Conservation (phyloP, 208 protist species). For the Acanthamoeba sp. region DNA sequence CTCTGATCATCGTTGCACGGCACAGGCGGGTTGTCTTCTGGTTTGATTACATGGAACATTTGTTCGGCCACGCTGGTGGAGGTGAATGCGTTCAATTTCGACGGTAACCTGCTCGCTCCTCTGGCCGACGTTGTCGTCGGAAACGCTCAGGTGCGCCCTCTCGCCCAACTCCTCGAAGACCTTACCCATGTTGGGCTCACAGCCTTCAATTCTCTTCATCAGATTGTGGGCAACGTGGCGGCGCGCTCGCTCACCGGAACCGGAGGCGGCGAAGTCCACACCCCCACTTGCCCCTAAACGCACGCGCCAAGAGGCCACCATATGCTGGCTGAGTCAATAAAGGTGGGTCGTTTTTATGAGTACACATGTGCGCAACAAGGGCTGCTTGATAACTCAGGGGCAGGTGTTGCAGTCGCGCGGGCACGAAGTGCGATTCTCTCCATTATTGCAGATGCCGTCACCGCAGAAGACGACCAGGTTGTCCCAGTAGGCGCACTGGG, state of each 20-base stretch:
- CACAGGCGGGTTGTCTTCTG: not conserved
- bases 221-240: constrained; percentile 20
- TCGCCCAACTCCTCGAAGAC: not conserved
- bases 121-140: not conserved
- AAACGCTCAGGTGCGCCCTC: not conserved
- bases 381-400: too few relatives aligned
- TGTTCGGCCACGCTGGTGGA: not conserved
- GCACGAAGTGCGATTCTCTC: not conserved
- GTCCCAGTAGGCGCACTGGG: constrained; percentile 36
- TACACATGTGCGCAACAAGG: too few relatives aligned
- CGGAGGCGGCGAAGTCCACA: constrained; percentile 20
- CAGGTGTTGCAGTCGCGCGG: constrained; percentile 21
- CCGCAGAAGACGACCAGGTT: constrained; percentile 22
- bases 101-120: not conserved
- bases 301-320: too few relatives aligned
- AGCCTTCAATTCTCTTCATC: too few relatives aligned
- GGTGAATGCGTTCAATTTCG: not conserved
- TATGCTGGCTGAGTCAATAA: too few relatives aligned
- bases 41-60: constrained; percentile 28
- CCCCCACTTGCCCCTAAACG: not conserved
- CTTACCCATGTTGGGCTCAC: too few relatives aligned
- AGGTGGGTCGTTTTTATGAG: not conserved
- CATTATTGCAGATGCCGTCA: not conserved
- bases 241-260: not conserved
- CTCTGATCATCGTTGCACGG: not conserved